These are phyloP conservation scores for Eremochloa ophiuroides DNA, from an alignment of 176 grass and related monocot species.

Conservation along the genomic window DNA sequence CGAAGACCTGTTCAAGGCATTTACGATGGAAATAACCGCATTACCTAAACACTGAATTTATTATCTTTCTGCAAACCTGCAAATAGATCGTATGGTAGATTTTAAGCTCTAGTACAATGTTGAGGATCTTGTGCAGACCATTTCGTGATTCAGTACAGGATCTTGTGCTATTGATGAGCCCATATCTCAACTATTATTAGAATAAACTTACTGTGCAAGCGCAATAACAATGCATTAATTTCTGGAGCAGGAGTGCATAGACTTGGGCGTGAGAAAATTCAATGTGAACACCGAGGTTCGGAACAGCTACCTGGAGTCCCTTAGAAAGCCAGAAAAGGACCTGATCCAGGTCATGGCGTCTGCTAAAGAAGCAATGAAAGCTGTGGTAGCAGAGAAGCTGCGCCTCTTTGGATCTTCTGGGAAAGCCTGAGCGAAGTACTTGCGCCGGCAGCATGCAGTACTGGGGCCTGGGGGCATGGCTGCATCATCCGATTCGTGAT, in stretches of 20 bases:
- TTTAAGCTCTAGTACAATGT: not conserved
- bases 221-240: not conserved
- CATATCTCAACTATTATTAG: not conserved
- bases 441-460: not conserved
- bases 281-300: conserved; percentile 95
- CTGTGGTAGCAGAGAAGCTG: conserved; percentile 73
- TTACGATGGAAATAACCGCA: not conserved
- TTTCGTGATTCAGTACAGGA: not conserved
- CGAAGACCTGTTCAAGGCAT: not conserved
- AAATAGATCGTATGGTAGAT: not conserved
- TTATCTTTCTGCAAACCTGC: not conserved
- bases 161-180: not conserved
- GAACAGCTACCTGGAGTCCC: conserved; percentile 74
- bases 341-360: conserved; percentile 71
- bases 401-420: conserved; percentile 81
- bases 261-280: conserved; percentile 88
- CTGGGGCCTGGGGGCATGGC: not conserved
- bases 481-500: not conserved
- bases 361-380: conserved; percentile 89
- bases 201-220: not conserved
- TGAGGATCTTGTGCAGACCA: no score
- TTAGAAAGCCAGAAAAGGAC: conserved; percentile 74
- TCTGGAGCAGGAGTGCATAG: conserved; percentile 76
- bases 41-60: not conserved
- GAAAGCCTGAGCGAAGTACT: conserved; percentile 54